phyloP scores from a whole-genome alignment of 148 eudicot genomes.

The Beta vulgaris region DNA sequence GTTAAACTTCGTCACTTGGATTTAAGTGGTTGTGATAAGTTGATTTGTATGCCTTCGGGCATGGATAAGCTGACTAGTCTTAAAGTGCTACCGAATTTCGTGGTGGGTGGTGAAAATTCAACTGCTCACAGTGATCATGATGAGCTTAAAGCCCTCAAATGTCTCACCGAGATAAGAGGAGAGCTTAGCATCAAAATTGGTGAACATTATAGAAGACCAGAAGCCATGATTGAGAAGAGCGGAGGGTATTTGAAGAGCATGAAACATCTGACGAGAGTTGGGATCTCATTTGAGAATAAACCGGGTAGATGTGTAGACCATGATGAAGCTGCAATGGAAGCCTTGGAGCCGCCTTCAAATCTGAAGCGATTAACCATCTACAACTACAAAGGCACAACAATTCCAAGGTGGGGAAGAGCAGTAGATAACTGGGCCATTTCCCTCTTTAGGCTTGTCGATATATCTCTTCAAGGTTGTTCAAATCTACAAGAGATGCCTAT shows the following conservation, averaged over 20 bases:
- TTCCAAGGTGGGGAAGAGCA: constrained; percentile 25
- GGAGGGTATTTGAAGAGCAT: constrained; percentile 6
- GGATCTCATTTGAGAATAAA: rapidly evolving
- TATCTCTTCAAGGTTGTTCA: neutral
- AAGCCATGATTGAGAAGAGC: neutral
- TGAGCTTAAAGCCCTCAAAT: neutral
- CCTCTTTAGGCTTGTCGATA: constrained; percentile 18
- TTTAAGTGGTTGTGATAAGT: neutral
- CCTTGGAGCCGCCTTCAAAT: constrained; percentile 21
- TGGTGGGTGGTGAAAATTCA: neutral
- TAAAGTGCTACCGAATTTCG: neutral
- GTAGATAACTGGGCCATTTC: neutral
- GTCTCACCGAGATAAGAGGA: neutral
- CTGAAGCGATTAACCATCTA: neutral
- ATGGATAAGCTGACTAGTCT: constrained; percentile 11
- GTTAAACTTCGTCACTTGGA: neutral
- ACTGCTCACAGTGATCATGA: too few species aligned
- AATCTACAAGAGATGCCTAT: constrained; percentile 13
- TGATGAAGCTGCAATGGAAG: constrained; percentile 21
- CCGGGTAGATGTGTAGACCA: too few species aligned
- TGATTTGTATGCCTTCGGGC: constrained; percentile 13
- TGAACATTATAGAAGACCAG: too few species aligned
- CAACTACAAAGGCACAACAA: neutral
- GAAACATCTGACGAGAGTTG: neutral
- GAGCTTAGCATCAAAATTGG: neutral